Base-by-base conservation (phyloP, 345 rosid species). In the Eucalyptus virginea region DNA sequence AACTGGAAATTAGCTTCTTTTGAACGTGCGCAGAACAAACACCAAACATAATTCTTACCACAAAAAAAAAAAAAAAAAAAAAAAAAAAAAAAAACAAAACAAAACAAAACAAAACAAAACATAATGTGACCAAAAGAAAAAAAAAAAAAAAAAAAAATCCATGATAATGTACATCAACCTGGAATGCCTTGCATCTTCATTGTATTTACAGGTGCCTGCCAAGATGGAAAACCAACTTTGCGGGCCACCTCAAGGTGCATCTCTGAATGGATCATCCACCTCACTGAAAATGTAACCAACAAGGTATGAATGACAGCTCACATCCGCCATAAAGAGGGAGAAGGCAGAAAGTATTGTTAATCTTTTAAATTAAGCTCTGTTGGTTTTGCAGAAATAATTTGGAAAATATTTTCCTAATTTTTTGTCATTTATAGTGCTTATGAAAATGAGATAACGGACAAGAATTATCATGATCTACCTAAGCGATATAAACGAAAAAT, bases 221-320 rank as follows among this genome's bases (percentile, higher is more conserved):
- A 88, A 32, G 48, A 65, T 34, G 28, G 89, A 88, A 90, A 86
- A 56, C 89, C 30, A 90, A 28, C 8, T 48, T 77, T 88, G 89
- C 23, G 44, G 49, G 88, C 83, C 65, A 34, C 44, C 77, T 37
- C 30, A 51, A 19, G 86, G 49, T 60, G 80, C 77, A 40, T 89
- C 88, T 87, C 88, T 85, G 5, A 80, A 49, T 49, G 89, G 80
- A 89, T 91, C 88, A 91, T 93, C 93, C 92, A 87, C 91, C 94
- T 94, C 92, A 81, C 90, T 86, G 62, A 86, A 52, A 88, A 56
- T 56, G 48, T 30, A 47, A 16, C n/a, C 6, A 26, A 40, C 42
- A 65, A 18, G 88, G 48, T 77, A 47, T 34, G 51, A 77, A 77
- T 77, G 47, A 77, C 83, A 50, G 28, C 30, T 34, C 65, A 77